These are phyloP conservation scores for Zalaria sp. DNA, from an alignment of 2,329 filamentous ascomycete species.

Conservation along the genomic window DNA sequence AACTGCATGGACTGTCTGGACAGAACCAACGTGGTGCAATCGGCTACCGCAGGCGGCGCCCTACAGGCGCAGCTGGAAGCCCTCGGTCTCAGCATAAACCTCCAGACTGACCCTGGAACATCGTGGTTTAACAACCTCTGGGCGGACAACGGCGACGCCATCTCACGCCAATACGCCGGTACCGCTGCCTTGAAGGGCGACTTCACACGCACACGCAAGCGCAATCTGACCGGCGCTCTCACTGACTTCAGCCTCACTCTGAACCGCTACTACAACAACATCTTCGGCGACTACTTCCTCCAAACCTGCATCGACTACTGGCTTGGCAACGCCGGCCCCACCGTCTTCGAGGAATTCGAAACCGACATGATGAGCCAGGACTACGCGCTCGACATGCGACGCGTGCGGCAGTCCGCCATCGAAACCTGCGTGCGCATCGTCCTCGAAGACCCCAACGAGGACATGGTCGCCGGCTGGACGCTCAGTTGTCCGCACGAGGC, in stretches of 20 bases:
- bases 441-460: constrained; percentile 64
- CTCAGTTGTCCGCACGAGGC: constrained; percentile 61
- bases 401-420: constrained; percentile 76
- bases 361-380: constrained; percentile 86
- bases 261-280: constrained; percentile 67
- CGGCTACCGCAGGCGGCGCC: constrained; percentile 71
- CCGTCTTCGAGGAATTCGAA: constrained; percentile 89
- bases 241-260: constrained; percentile 85
- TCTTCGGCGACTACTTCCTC: constrained; percentile 95
- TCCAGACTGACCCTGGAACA: constrained; percentile 63
- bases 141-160: constrained; percentile 95
- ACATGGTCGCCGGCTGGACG: constrained; percentile 81
- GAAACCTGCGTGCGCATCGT: constrained; percentile 80
- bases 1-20: constrained; percentile 99
- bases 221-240: constrained; percentile 79
- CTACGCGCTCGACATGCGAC: constrained; percentile 73
- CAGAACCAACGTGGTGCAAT: constrained; percentile 90
- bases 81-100: constrained; percentile 62
- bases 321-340: constrained; percentile 70
- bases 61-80: constrained; percentile 65
- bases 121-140: constrained; percentile 93
- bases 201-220: constrained; percentile 80
- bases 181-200: constrained; percentile 94
- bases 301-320: constrained; percentile 92
- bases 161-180: constrained; percentile 90